Evolutionary conservation across 2,329 filamentous ascomycete species (phyloP).

Genomic region (Pleurostoma richardsiae): DNA sequence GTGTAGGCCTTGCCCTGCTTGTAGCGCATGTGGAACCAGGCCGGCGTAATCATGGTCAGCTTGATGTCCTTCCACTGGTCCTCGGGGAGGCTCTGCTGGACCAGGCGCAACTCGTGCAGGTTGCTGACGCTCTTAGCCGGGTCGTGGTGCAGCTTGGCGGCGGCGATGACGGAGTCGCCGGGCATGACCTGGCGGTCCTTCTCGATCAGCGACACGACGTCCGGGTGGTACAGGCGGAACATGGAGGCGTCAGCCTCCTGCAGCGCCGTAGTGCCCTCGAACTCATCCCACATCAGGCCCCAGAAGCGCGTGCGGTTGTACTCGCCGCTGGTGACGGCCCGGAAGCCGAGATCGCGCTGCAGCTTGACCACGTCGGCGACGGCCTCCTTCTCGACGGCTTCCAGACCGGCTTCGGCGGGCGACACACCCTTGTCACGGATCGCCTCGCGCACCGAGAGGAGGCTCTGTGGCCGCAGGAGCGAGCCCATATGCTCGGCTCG

Average conservation of each 20-base stretch:
- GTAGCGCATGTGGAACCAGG: conserved; percentile 50
- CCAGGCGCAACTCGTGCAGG: conserved; percentile 42
- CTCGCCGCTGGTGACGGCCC: conserved; percentile 67
- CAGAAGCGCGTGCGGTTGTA: conserved; percentile 52
- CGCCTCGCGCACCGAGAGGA: conserved; percentile 44
- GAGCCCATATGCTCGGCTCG: conserved; percentile 30
- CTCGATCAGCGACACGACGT: conserved; percentile 49
- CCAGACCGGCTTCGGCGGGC: conserved; percentile 49
- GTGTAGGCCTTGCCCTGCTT: conserved; percentile 52
- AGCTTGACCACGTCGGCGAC: conserved; percentile 63
- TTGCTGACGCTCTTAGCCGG: conserved; percentile 37
- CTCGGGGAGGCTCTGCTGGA: conserved; percentile 39
- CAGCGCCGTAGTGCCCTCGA: conserved; percentile 41
- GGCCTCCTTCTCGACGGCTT: conserved; percentile 57
- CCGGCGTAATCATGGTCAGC: conserved; percentile 48
- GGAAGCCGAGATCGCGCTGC: conserved; percentile 62
- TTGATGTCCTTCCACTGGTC: conserved; percentile 46
- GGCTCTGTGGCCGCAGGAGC: conserved; percentile 24
- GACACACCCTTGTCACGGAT: conserved; percentile 53
- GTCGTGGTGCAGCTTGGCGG: conserved; percentile 38
- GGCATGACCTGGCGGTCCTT: conserved; percentile 49
- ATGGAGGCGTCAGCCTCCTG: conserved; percentile 45
- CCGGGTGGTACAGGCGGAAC: conserved; percentile 50
- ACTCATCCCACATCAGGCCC: conserved; percentile 50
- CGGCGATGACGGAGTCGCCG: conserved; percentile 49